phyloP scores from a whole-genome alignment of 2,329 filamentous ascomycete species.

The Conoideocrella luteorostrata region DNA sequence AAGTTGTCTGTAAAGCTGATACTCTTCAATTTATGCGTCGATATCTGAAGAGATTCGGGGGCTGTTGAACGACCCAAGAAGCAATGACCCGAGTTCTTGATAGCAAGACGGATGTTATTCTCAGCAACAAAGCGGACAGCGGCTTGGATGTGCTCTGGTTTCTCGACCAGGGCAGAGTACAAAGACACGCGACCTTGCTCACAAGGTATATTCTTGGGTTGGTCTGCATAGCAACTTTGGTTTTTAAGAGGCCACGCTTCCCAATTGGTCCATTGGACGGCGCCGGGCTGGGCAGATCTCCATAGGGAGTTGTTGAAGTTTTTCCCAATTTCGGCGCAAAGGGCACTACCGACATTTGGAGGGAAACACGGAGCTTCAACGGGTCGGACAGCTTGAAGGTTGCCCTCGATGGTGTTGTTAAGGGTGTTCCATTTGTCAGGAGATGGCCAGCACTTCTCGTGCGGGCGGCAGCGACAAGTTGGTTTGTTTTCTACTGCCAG shows the following conservation, averaged over 20 bases:
- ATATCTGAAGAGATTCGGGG: constrained; percentile 27
- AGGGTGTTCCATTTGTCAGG: constrained; percentile 37
- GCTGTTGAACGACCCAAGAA: constrained; percentile 26
- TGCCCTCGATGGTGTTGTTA: constrained; percentile 42
- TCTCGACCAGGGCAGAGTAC: constrained; percentile 28
- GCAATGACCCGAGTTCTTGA: constrained; percentile 31
- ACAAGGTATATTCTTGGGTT: constrained; percentile 17
- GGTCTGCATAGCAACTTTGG: constrained; percentile 29
- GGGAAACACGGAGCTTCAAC: constrained; percentile 50
- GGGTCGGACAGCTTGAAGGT: no score
- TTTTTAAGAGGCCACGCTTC: constrained; percentile 29
- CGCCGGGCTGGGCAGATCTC: constrained; percentile 27
- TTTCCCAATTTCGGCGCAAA: constrained; percentile 30
- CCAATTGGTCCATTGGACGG: constrained; percentile 31
- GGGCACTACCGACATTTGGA: constrained; percentile 32
- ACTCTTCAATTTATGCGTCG: constrained; percentile 25
- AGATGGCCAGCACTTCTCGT: constrained; percentile 45
- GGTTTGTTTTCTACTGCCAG: background rate
- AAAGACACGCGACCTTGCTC: constrained; percentile 28
- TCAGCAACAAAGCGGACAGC: constrained; percentile 28
- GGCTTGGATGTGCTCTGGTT: constrained; percentile 26
- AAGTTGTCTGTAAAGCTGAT: constrained; percentile 21
- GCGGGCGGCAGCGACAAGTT: constrained; percentile 39
- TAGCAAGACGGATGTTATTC: constrained; percentile 24
- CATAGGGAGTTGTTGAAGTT: constrained; percentile 25